Evolutionary conservation across 257 asterid genomes (phyloP).

Genomic region (Solanum sitiens): DNA sequence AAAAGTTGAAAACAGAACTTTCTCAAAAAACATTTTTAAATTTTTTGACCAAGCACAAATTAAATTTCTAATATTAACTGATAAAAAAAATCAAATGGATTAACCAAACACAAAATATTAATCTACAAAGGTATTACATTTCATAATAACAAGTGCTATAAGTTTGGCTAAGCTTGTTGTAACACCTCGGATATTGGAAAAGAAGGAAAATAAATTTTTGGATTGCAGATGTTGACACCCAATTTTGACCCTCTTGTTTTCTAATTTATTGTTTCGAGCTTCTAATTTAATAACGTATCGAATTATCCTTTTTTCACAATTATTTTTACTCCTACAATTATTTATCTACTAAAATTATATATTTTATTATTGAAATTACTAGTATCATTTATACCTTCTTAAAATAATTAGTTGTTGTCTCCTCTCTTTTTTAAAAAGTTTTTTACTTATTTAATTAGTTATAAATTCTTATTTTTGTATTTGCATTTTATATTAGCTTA

Average conservation of each 20-base stretch:
- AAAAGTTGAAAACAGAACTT: neutral
- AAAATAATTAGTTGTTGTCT: no score
- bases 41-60: neutral
- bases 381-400: no score
- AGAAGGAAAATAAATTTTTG: neutral
- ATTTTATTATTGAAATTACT: no score
- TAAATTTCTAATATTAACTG: neutral
- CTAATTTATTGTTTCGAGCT: neutral
- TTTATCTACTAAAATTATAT: no score
- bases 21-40: no score
- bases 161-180: neutral
- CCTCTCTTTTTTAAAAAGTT: no score
- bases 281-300: neutral
- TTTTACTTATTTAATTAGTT: no score
- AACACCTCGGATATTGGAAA: neutral
- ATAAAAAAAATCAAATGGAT: neutral
- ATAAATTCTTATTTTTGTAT: no score
- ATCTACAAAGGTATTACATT: neutral
- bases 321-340: no score
- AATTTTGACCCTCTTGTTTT: neutral
- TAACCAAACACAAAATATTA: neutral
- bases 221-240: neutral
- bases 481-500: no score
- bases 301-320: no score
- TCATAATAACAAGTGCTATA: neutral